phyloP scores from a whole-genome alignment of 257 asterid genomes.

The Nyctanthes arbortristis region DNA sequence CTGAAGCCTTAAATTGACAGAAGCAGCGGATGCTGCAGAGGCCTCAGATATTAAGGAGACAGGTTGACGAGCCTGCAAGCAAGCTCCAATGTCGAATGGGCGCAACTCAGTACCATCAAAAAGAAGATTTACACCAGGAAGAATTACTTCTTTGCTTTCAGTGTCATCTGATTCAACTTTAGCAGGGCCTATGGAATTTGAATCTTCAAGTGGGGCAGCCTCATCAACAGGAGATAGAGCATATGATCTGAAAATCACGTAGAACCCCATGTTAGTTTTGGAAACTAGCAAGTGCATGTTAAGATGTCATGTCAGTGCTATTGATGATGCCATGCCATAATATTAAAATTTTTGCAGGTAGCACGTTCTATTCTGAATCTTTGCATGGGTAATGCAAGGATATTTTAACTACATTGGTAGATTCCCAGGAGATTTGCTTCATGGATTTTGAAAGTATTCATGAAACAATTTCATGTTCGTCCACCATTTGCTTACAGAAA shows the following conservation, averaged over 20 bases:
- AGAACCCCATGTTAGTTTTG: constrained; percentile 20
- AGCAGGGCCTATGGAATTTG: constrained; percentile 44
- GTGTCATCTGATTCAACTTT: constrained; percentile 76
- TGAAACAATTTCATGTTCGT: neutral
- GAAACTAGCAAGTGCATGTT: constrained; percentile 6
- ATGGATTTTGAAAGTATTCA: neutral
- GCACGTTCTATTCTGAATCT: neutral
- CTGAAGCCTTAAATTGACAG: constrained; percentile 43
- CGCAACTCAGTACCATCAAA: constrained; percentile 88
- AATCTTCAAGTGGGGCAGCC: constrained; percentile 70
- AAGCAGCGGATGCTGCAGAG: constrained; percentile 70
- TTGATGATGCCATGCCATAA: neutral
- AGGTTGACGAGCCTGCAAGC: constrained; percentile 98
- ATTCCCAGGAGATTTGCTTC: neutral
- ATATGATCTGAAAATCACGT: constrained; percentile 71
- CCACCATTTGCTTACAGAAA: neutral
- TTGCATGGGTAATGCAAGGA: neutral
- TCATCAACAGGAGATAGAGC: constrained; percentile 72
- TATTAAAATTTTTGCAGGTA: neutral
- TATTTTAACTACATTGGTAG: neutral
- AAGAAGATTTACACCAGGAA: constrained; percentile 91
- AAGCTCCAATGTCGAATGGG: constrained; percentile 94
- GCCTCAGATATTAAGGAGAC: constrained; percentile 90
- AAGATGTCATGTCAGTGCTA: neutral
- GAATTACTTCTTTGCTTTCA: constrained; percentile 83